Conservation (phyloP, 225 moss, liverwort and hornwort species). For the Pseudoscleropodium purum region DNA sequence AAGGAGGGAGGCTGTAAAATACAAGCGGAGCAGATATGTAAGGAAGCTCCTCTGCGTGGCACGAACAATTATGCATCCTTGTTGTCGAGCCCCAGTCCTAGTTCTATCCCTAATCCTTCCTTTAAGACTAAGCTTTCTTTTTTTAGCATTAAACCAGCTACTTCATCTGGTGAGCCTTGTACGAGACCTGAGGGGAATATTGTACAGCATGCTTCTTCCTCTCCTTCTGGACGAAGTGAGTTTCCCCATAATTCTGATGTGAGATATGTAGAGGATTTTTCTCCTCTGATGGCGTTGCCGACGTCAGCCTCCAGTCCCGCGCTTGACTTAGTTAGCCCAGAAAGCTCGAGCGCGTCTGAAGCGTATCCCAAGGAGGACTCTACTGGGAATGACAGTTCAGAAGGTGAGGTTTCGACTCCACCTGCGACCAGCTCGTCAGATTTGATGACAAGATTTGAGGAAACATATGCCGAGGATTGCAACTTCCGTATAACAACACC, state of each 20-base stretch:
- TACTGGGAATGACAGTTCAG: constrained; percentile 39
- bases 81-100: constrained; percentile 54
- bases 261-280: constrained; percentile 29
- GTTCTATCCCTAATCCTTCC: constrained; percentile 56
- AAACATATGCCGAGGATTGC: constrained; percentile 5
- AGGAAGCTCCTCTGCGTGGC: constrained; percentile 46
- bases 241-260: constrained; percentile 24
- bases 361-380: constrained; percentile 20
- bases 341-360: constrained; percentile 34
- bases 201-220: constrained; percentile 35
- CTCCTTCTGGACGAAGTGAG: constrained; percentile 15
- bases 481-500: neutral
- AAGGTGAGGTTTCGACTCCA: constrained; percentile 44
- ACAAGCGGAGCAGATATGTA: constrained; percentile 52
- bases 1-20: constrained; percentile 41
- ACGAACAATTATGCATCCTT: constrained; percentile 58
- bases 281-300: constrained; percentile 16
- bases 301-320: constrained; percentile 9
- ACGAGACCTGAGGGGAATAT: constrained; percentile 18
- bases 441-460: constrained; percentile 33
- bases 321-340: constrained; percentile 29
- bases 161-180: constrained; percentile 17
- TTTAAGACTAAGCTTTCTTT: constrained; percentile 43
- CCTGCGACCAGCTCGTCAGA: constrained; percentile 16
- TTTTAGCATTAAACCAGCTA: constrained; percentile 10